These are phyloP conservation scores for Quillaja saponaria DNA, from an alignment of 306 rosid species.

Conservation along the genomic window DNA sequence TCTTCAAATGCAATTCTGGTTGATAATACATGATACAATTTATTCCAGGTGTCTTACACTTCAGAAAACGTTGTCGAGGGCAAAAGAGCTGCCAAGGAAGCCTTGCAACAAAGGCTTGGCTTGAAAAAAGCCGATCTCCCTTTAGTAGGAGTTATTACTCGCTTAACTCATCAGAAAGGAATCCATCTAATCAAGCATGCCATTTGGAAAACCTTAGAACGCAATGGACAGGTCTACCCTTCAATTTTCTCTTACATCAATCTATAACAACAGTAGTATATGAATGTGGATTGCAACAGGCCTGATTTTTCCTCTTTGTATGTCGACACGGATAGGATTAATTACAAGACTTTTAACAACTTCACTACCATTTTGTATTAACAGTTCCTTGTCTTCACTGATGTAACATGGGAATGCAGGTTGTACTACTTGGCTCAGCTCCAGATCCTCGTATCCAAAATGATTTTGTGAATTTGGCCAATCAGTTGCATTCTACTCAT, in stretches of 20 bases:
- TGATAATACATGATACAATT: constrained; percentile 20
- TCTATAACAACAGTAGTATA: constrained; percentile 6
- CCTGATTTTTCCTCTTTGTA: constrained; percentile 4
- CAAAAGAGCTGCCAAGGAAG: constrained; percentile 87
- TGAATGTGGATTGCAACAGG: constrained; percentile 13
- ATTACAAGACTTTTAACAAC: not conserved
- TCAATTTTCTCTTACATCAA: constrained; percentile 15
- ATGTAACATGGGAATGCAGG: constrained; percentile 51
- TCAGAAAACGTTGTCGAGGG: constrained; percentile 96
- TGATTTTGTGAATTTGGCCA: constrained; percentile 80
- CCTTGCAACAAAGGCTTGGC: constrained; percentile 83
- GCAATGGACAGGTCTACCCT: constrained; percentile 85
- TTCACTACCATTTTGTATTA: constrained; percentile 7
- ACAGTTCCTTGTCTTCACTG: constrained; percentile 22
- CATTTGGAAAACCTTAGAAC: constrained; percentile 69
- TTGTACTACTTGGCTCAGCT: constrained; percentile 96
- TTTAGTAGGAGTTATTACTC: constrained; percentile 75
- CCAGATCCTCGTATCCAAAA: constrained; percentile 96
- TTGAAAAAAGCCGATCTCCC: constrained; percentile 74
- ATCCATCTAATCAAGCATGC: constrained; percentile 97
- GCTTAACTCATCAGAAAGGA: constrained; percentile 97
- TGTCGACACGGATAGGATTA: constrained; percentile 4
- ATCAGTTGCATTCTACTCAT: constrained; percentile 63
- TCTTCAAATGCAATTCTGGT: constrained; percentile 32
- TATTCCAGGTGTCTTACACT: constrained; percentile 70